Conservation (phyloP, 1,284 basidiomycete species). For the Microbotryum violaceum region DNA sequence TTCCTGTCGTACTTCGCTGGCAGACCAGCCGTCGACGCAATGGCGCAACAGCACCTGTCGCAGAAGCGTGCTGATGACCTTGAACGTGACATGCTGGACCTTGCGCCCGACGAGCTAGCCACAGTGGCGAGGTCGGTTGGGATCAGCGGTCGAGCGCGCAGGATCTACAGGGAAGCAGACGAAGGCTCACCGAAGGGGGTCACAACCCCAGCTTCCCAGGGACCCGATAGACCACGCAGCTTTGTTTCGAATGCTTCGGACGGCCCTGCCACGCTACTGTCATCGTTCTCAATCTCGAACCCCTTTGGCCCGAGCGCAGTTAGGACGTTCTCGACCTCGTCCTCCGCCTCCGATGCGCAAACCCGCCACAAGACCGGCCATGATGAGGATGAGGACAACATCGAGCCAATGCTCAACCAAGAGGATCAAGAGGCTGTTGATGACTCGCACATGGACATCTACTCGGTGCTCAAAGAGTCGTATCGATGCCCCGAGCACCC, state of each 20-base stretch:
- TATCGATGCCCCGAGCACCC: constrained; percentile 72
- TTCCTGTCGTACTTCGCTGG: too few species aligned
- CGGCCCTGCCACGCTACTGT: not conserved
- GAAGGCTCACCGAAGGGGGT: not conserved
- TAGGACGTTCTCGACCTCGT: not conserved
- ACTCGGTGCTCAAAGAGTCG: constrained; percentile 47
- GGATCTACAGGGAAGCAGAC: not conserved
- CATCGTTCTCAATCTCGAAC: constrained; percentile 1
- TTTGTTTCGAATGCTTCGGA: not conserved
- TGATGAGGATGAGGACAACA: not conserved
- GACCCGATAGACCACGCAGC: not conserved
- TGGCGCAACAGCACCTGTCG: too few species aligned
- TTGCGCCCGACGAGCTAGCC: too few species aligned
- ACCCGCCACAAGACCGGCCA: not conserved
- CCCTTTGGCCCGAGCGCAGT: not conserved
- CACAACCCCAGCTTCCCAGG: not conserved
- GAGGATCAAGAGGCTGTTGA: constrained; percentile 17
- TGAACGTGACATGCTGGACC: too few species aligned
- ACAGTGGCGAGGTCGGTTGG: not conserved
- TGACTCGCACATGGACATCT: constrained; percentile 26
- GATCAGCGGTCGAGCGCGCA: not conserved
- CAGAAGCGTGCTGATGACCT: too few species aligned
- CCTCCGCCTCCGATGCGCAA: not conserved
- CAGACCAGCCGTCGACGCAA: too few species aligned
- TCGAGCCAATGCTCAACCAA: constrained; percentile 19